Percentiles rank a stretch among this genome's conserved stretches.
Conservation (phyloP, 495 filamentous ascomycete genomes). For the Antarctomyces pellizariae region DNA sequence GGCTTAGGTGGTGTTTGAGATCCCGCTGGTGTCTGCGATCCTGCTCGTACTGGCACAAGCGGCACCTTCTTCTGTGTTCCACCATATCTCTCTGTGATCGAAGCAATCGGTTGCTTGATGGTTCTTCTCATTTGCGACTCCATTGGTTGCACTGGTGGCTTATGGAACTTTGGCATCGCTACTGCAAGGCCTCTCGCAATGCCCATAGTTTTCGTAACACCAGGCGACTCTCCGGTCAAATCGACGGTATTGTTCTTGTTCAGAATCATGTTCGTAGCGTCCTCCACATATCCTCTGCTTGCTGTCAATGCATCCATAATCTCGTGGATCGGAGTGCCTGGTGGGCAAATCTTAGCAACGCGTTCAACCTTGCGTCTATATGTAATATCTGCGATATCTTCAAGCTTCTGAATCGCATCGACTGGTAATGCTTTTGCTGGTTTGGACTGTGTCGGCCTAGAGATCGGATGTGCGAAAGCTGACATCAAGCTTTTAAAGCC, state of each 20-base stretch:
- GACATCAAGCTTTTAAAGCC: neutral
- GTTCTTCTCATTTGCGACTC: conserved; percentile 35
- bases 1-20: conserved; percentile 17
- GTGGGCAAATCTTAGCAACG: conserved; percentile 31
- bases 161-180: neutral
- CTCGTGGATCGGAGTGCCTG: conserved; percentile 20
- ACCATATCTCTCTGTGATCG: conserved; percentile 38
- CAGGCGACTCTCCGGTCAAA: too few relatives aligned
- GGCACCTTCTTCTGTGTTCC: conserved; percentile 19
- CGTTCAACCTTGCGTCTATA: conserved; percentile 28
- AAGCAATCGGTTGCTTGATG: conserved; percentile 15
- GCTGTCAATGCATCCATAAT: conserved; percentile 28
- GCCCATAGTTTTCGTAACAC: too few relatives aligned
- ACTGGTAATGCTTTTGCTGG: conserved; percentile 33
- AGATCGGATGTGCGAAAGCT: too few relatives aligned
- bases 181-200: too few relatives aligned
- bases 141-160: conserved; percentile 11
- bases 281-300: conserved; percentile 31
- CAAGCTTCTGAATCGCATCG: conserved; percentile 21
- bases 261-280: conserved; percentile 29
- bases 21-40: conserved; percentile 6
- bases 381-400: conserved; percentile 30
- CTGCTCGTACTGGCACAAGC: too few relatives aligned
- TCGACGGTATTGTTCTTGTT: conserved; percentile 12
- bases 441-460: conserved; percentile 19